Percentiles rank a stretch among this genome's conserved stretches.
phyloP scores from a whole-genome alignment of 2,329 filamentous ascomycete genomes.

The Paraphoma chrysanthemicola region DNA sequence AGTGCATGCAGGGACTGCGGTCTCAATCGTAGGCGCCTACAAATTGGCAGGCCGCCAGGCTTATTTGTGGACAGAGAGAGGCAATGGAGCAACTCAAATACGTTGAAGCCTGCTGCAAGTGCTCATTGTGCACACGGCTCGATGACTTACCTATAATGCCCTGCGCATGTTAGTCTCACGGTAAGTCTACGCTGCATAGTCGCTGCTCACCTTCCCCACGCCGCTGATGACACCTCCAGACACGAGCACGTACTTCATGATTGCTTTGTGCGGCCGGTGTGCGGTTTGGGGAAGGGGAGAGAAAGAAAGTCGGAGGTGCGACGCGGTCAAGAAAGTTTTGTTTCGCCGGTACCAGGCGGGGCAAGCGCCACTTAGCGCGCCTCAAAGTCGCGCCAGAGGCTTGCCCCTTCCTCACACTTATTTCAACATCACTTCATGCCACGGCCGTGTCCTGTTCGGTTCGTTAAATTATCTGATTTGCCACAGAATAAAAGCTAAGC shows the following conservation, averaged over 20 bases:
- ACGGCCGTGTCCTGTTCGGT: background rate
- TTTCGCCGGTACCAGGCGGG: conserved; percentile 22
- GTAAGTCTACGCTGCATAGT: conserved; percentile 7
- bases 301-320: conserved; percentile 44
- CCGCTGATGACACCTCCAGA: conserved; percentile 67
- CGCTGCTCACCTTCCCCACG: conserved; percentile 55
- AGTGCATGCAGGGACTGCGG: no score
- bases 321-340: conserved; percentile 41
- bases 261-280: conserved; percentile 52
- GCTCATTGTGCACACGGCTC: conserved; percentile 1
- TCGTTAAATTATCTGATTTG: conserved; percentile 14
- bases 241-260: conserved; percentile 83
- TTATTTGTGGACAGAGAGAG: background rate
- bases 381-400: background rate
- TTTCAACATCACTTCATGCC: conserved; percentile 4
- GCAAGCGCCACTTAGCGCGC: conserved; percentile 4
- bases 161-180: conserved; percentile 47
- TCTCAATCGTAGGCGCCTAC: no score
- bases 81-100: background rate
- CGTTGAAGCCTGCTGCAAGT: background rate
- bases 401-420: background rate
- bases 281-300: conserved; percentile 51
- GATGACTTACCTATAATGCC: conserved; percentile 68
- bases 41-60: no score
- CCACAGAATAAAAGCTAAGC: conserved; percentile 26